These are phyloP conservation scores for Moesziomyces globuligerus DNA, from an alignment of 1,284 basidiomycete species.

Conservation along the genomic window DNA sequence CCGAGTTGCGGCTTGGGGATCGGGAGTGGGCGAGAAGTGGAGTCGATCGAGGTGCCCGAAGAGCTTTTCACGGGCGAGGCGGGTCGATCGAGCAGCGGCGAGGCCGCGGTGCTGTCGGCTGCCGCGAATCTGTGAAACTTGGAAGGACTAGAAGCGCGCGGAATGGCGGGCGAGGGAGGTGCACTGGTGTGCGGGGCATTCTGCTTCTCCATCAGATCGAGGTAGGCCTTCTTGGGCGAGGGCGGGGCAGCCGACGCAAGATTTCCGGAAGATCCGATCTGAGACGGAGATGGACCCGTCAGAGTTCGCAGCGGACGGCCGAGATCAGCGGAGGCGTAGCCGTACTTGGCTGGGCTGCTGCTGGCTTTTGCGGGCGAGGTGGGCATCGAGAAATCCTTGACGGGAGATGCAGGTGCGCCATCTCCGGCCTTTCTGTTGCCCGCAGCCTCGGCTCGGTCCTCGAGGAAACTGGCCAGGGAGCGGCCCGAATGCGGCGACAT, in stretches of 20 bases:
- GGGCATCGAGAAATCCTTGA: constrained; percentile 9
- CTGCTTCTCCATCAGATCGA: constrained; percentile 46
- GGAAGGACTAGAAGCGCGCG: constrained; percentile 48
- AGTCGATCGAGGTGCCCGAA: constrained; percentile 9
- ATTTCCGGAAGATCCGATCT: constrained; percentile 2
- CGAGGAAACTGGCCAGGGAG: constrained; percentile 60
- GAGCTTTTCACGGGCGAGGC: constrained; percentile 34
- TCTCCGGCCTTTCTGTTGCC: constrained; percentile 12
- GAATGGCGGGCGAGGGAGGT: constrained; percentile 34
- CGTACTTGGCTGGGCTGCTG: constrained; percentile 40
- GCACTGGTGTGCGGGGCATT: constrained; percentile 16
- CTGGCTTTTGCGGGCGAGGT: constrained; percentile 22
- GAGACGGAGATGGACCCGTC: constrained; percentile 5
- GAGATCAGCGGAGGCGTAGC: constrained; percentile 30
- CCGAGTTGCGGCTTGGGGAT: constrained; percentile 25
- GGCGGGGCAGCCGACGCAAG: constrained; percentile 11
- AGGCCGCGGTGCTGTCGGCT: constrained; percentile 21
- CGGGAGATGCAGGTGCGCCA: constrained; percentile 22
- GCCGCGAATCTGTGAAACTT: constrained; percentile 34
- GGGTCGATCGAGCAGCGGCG: constrained; percentile 26
- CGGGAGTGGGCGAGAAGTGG: constrained; percentile 23
- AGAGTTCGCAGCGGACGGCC: constrained; percentile 13
- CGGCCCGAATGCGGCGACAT: constrained; percentile 40
- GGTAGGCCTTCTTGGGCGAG: constrained; percentile 45
- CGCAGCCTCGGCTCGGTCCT: constrained; percentile 44